These are phyloP conservation scores for Colletotrichum destructivum DNA, from an alignment of 2,329 filamentous ascomycete genomes.

Conservation along the genomic window DNA sequence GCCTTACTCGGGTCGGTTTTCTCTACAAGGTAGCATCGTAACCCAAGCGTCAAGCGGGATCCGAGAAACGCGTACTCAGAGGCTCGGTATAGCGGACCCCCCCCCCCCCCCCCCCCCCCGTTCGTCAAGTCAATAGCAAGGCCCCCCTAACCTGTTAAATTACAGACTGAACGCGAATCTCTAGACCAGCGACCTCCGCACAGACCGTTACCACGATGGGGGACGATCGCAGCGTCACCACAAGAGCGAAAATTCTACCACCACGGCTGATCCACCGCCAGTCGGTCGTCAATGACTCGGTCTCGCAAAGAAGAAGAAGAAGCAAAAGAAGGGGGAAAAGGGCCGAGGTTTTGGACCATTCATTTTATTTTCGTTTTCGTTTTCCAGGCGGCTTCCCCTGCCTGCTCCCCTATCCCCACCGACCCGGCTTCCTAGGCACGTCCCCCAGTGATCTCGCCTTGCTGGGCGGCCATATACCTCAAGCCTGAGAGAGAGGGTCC, in stretches of 20 bases:
- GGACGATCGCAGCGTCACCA: constrained; percentile 1
- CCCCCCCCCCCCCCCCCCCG: background rate
- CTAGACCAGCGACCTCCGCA: too few relatives aligned
- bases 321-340: background rate
- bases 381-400: background rate
- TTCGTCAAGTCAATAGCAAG: constrained; percentile 6
- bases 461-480: constrained; percentile 5
- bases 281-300: constrained; percentile 1
- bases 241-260: constrained; percentile 8
- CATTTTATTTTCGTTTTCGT: background rate
- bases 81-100: constrained; percentile 18
- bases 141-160: constrained; percentile 7
- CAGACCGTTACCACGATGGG: background rate
- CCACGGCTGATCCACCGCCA: background rate
- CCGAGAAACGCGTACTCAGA: constrained; percentile 30
- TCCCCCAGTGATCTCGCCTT: constrained; percentile 19
- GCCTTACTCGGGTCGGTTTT: background rate
- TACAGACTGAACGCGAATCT: background rate
- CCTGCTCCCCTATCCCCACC: background rate
- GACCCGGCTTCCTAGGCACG: background rate
- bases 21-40: background rate
- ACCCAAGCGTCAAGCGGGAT: background rate
- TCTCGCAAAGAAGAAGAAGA: background rate
- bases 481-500: background rate
- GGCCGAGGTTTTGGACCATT: background rate